phyloP scores from a whole-genome alignment of 176 grass and related monocot species.

The Typha latifolia region DNA sequence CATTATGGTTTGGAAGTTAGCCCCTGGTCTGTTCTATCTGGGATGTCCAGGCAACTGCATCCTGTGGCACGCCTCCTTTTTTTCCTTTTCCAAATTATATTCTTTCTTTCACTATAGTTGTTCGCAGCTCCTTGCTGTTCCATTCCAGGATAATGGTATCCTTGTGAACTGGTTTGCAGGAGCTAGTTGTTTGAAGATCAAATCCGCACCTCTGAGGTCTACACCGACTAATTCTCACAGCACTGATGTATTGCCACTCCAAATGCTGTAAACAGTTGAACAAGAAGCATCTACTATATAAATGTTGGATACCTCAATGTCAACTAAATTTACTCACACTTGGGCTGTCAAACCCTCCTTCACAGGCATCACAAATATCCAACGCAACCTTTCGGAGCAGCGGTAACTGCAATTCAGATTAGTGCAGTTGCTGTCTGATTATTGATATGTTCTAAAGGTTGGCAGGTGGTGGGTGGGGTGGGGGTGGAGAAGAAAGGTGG shows the following conservation, averaged over 20 bases:
- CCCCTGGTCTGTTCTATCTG: too few relatives aligned
- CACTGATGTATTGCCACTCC: slow-evolving; percentile 33
- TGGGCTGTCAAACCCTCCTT: slow-evolving; percentile 62
- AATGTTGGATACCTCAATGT: not conserved
- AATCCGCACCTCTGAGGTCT: slow-evolving; percentile 40
- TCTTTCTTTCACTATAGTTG: slow-evolving; percentile 52
- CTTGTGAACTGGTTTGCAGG: slow-evolving; percentile 45
- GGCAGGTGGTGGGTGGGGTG: too few relatives aligned
- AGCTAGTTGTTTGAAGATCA: slow-evolving; percentile 13
- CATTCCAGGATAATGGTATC: slow-evolving; percentile 72
- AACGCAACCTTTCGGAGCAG: slow-evolving; percentile 47
- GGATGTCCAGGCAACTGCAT: too few relatives aligned
- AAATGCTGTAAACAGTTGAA: slow-evolving; percentile 12
- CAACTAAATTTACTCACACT: slow-evolving; percentile 25
- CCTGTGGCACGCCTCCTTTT: too few relatives aligned
- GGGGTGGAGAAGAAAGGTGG: not conserved
- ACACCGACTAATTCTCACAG: slow-evolving; percentile 61
- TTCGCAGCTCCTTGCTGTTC: slow-evolving; percentile 37
- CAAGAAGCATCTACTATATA: not conserved
- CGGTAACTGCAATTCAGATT: slow-evolving; percentile 33
- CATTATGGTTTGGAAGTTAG: too few relatives aligned
- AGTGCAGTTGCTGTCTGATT: not conserved
- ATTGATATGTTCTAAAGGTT: not conserved
- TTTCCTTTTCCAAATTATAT: slow-evolving; percentile 10
- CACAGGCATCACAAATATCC: slow-evolving; percentile 72